These are phyloP conservation scores for Capsicum pubescens DNA, from an alignment of 257 asterid genomes.

Conservation along the genomic window DNA sequence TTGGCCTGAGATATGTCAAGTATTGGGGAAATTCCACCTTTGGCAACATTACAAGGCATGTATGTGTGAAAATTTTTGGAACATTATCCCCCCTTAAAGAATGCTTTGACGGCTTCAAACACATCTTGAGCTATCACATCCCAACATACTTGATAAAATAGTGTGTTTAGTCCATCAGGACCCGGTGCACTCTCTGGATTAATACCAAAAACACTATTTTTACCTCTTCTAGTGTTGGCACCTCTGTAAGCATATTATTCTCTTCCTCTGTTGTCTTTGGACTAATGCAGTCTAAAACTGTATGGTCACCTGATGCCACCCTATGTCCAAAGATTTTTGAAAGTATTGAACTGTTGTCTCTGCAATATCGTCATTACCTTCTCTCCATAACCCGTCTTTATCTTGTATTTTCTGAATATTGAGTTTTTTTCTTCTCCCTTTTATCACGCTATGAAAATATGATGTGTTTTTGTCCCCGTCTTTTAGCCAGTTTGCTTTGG, in stretches of 20 bases:
- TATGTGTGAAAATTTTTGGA: background rate
- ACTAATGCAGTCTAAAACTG: background rate
- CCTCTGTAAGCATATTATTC: background rate
- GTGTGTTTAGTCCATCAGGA: background rate
- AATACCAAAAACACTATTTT: background rate
- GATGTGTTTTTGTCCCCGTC: no score
- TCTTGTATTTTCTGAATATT: background rate
- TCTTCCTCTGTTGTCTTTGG: background rate
- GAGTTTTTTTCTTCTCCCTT: background rate
- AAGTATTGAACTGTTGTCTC: background rate
- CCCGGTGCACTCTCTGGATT: background rate
- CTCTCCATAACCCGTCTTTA: background rate
- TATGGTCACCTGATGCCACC: background rate
- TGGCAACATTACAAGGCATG: background rate
- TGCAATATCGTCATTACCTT: background rate
- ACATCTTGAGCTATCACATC: background rate
- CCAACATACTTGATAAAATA: background rate
- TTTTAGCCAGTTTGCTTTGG: no score
- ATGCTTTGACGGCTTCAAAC: background rate
- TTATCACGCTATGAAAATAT: no score
- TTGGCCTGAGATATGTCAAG: background rate
- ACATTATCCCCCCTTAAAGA: background rate
- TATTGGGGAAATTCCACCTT: background rate
- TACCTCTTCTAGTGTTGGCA: background rate
- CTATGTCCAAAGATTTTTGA: background rate